phyloP scores from a whole-genome alignment of 2,329 filamentous ascomycete species.

The Penicillium sp. region DNA sequence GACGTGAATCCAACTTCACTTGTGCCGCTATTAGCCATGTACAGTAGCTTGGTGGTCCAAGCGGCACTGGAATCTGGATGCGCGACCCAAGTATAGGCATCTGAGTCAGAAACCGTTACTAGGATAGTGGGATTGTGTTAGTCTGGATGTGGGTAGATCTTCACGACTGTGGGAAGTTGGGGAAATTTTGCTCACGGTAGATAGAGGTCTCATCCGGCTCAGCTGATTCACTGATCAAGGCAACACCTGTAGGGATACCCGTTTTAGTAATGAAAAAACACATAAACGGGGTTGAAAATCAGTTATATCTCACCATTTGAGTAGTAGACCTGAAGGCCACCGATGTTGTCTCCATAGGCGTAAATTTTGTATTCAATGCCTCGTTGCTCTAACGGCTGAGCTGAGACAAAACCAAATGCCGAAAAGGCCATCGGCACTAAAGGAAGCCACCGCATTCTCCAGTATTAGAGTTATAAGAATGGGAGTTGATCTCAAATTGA shows the following conservation, averaged over 20 bases:
- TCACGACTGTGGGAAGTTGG: not conserved
- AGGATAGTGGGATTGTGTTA: too few relatives aligned
- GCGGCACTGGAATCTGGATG: not conserved
- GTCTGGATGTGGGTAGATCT: not conserved
- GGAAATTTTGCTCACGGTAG: not conserved
- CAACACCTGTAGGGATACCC: not conserved
- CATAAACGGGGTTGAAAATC: not conserved
- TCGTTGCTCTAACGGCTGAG: too few relatives aligned
- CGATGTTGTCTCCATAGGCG: too few relatives aligned
- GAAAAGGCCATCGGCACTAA: too few relatives aligned
- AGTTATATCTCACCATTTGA: too few relatives aligned
- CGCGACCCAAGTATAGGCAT: not conserved
- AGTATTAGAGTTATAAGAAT: too few relatives aligned
- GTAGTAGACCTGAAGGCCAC: too few relatives aligned
- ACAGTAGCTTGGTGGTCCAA: not conserved
- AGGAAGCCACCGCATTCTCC: too few relatives aligned
- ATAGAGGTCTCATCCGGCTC: not conserved
- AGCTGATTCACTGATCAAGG: not conserved
- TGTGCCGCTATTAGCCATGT: not conserved
- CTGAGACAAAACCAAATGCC: too few relatives aligned
- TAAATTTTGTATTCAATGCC: too few relatives aligned
- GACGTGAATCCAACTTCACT: not conserved
- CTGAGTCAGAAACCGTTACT: not conserved
- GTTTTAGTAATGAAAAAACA: not conserved
- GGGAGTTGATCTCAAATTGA: too few relatives aligned